Conservation (phyloP, 2,329 filamentous ascomycete genomes). For the Penicillium fuscoglaucum region DNA sequence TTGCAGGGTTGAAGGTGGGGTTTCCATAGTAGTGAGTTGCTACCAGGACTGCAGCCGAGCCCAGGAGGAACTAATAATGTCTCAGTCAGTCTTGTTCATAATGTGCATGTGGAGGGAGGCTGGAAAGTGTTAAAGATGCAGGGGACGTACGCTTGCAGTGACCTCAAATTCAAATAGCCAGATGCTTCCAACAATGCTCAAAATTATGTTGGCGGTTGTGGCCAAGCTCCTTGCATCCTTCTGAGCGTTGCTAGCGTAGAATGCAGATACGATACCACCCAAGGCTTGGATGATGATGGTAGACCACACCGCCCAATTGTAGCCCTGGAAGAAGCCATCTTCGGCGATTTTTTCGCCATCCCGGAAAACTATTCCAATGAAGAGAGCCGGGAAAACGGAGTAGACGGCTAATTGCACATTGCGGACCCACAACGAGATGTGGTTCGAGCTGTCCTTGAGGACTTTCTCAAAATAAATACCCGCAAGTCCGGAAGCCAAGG, state of each 20-base stretch:
- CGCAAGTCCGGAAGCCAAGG: slow-evolving; percentile 77
- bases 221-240: slow-evolving; percentile 95
- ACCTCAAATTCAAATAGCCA: slow-evolving; percentile 81
- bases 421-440: slow-evolving; percentile 84
- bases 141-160: slow-evolving; percentile 64
- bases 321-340: slow-evolving; percentile 90
- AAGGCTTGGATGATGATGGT: slow-evolving; percentile 79
- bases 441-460: slow-evolving; percentile 75
- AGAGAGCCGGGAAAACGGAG: slow-evolving; percentile 83
- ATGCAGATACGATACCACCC: slow-evolving; percentile 79
- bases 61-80: slow-evolving; percentile 69
- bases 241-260: slow-evolving; percentile 79
- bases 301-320: slow-evolving; percentile 88
- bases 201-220: slow-evolving; percentile 84
- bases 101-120: not conserved
- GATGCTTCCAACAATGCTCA: slow-evolving; percentile 82
- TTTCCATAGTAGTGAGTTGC: slow-evolving; percentile 84
- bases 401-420: slow-evolving; percentile 96
- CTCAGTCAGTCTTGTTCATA: slow-evolving; percentile 10
- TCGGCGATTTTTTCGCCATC: slow-evolving; percentile 81
- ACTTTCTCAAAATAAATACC: slow-evolving; percentile 75
- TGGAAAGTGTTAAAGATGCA: not conserved
- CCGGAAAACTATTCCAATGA: slow-evolving; percentile 81
- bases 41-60: slow-evolving; percentile 73
- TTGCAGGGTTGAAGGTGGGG: slow-evolving; percentile 37